A percentile compares a stretch with the other conserved stretches of the same genome.
These are phyloP conservation scores for Phialocephala subalpina DNA, from an alignment of 2,329 filamentous ascomycete genomes.

Conservation along the genomic window DNA sequence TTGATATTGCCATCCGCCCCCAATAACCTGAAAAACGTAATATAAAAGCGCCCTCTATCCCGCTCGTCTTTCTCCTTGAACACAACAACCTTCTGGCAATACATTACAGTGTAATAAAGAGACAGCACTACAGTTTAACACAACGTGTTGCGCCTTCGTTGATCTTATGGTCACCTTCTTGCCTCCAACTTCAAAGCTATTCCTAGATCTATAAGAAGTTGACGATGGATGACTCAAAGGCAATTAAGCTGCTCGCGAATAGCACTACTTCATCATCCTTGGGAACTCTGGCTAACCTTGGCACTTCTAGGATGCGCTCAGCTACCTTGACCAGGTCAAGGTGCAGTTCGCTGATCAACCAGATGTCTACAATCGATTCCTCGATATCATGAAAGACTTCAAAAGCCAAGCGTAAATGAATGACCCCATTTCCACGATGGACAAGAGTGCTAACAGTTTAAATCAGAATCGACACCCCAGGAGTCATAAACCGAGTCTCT, in stretches of 20 bases:
- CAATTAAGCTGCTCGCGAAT: constrained; percentile 26
- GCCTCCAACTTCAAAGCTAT: neutral
- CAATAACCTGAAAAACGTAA: neutral
- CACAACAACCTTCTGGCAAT: neutral
- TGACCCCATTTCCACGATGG: neutral
- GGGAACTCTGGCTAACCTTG: neutral
- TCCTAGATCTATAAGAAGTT: neutral
- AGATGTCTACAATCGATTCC: constrained; percentile 94
- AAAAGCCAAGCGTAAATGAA: constrained; percentile 90
- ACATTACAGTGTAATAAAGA: neutral
- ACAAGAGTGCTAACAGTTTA: neutral
- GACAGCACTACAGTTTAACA: neutral
- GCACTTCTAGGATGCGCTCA: constrained; percentile 74
- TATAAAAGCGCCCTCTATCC: neutral
- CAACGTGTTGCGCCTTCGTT: neutral
- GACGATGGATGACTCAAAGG: constrained; percentile 15
- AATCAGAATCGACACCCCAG: constrained; percentile 88
- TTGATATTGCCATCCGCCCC: neutral
- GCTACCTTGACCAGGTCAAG: constrained; percentile 97
- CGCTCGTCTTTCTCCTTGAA: neutral
- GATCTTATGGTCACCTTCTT: neutral
- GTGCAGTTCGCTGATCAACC: constrained; percentile 97
- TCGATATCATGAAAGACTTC: constrained; percentile 99
- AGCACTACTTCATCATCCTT: neutral
- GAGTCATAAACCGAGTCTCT: constrained; percentile 95